Evolutionary conservation across 1,284 basidiomycete genomes (phyloP).

Genomic region (Ganoderma lingzhi): DNA sequence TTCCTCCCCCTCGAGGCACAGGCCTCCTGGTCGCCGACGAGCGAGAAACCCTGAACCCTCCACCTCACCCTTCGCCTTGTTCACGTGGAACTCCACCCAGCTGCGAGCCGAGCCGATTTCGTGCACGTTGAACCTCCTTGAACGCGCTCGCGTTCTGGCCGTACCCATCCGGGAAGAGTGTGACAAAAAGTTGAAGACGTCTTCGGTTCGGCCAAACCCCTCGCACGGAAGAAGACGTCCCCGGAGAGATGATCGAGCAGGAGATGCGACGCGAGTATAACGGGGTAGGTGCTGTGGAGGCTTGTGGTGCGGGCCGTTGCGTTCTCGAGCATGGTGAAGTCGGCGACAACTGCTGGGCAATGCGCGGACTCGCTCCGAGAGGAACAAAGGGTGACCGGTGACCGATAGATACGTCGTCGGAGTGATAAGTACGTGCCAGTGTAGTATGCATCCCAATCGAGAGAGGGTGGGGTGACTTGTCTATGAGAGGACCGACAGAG

Average conservation of each 20-base stretch:
- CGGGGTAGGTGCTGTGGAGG: slow-evolving; percentile 35
- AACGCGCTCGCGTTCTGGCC: slow-evolving; percentile 39
- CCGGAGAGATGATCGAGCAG: slow-evolving; percentile 29
- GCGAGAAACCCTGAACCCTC: slow-evolving; percentile 31
- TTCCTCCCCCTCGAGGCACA: slow-evolving; percentile 22
- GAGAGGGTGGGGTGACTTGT: slow-evolving; percentile 8
- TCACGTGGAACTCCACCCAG: slow-evolving; percentile 32
- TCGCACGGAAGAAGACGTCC: slow-evolving; percentile 24
- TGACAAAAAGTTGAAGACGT: slow-evolving; percentile 32
- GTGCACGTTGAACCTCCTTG: slow-evolving; percentile 36
- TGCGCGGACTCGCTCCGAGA: slow-evolving; percentile 37
- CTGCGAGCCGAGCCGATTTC: slow-evolving; percentile 27
- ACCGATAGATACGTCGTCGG: slow-evolving; percentile 37
- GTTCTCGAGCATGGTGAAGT: slow-evolving; percentile 34
- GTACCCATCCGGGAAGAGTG: slow-evolving; percentile 39
- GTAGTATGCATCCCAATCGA: not conserved
- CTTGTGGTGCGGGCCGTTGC: not conserved
- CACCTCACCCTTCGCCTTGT: slow-evolving; percentile 20
- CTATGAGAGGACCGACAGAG: slow-evolving; percentile 44
- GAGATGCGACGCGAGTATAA: slow-evolving; percentile 36
- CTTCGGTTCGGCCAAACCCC: slow-evolving; percentile 1
- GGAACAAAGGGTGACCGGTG: slow-evolving; percentile 44
- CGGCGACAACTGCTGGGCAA: slow-evolving; percentile 34
- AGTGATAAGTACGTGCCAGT: not conserved
- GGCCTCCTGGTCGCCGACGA: slow-evolving; percentile 26